These are phyloP conservation scores for Acrodontium crateriforme DNA, from an alignment of 2,329 filamentous ascomycete species.

Conservation along the genomic window DNA sequence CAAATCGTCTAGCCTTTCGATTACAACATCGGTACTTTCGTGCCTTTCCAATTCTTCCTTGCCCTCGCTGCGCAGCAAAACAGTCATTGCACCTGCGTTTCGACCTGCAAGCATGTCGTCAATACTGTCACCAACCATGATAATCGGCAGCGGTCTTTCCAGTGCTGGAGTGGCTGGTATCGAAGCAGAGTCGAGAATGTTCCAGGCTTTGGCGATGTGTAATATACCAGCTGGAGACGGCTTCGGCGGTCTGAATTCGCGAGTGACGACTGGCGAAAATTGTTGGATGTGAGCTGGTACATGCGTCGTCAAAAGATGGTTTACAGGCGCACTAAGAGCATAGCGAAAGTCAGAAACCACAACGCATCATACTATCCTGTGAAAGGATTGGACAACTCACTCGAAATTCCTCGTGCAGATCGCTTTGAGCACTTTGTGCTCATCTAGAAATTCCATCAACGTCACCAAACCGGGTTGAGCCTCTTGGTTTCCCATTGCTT, in stretches of 20 bases:
- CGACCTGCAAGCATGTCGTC: slow-evolving; percentile 88
- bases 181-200: slow-evolving; percentile 26
- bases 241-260: slow-evolving; percentile 72
- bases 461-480: slow-evolving; percentile 66
- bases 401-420: slow-evolving; percentile 95
- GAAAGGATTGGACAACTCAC: slow-evolving; percentile 20
- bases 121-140: slow-evolving; percentile 51
- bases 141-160: slow-evolving; percentile 22
- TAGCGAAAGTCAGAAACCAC: background rate
- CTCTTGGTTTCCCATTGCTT: slow-evolving; percentile 64
- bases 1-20: slow-evolving; percentile 20
- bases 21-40: slow-evolving; percentile 20
- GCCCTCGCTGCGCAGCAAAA: slow-evolving; percentile 45
- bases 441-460: slow-evolving; percentile 73
- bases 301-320: slow-evolving; percentile 62
- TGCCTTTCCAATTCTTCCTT: slow-evolving; percentile 23
- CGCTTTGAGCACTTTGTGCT: slow-evolving; percentile 53
- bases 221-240: slow-evolving; percentile 77
- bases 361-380: background rate
- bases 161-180: slow-evolving; percentile 15
- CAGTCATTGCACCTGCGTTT: slow-evolving; percentile 72
- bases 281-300: slow-evolving; percentile 41
- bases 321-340: slow-evolving; percentile 45
- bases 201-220: slow-evolving; percentile 71
- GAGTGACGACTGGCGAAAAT: slow-evolving; percentile 70